A percentile compares a stretch with the other conserved stretches of the same genome.
These are phyloP conservation scores for Yamadazyma atmosphaerica DNA, from an alignment of 1,139 yeast species.

Conservation along the genomic window DNA sequence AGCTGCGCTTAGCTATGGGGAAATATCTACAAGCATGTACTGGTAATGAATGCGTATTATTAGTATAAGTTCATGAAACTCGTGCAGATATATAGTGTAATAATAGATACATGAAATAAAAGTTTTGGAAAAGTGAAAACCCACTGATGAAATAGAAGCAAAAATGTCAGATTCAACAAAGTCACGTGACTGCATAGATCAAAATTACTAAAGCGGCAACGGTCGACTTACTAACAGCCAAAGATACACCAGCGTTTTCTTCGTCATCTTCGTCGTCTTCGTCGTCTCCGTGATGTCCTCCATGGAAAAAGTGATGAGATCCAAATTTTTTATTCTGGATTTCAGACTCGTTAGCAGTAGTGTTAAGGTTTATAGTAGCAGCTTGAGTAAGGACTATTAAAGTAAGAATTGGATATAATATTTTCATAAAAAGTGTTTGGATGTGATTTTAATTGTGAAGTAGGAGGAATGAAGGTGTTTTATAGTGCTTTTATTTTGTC, in stretches of 20 bases:
- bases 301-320: not conserved
- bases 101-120: not conserved
- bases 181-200: not conserved
- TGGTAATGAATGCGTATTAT: too few species aligned
- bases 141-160: too few species aligned
- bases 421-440: not conserved
- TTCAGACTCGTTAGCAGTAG: not conserved
- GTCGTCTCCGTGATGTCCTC: conserved; percentile 2
- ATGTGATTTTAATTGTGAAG: too few species aligned
- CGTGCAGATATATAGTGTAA: not conserved
- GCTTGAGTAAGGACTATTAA: not conserved
- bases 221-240: not conserved
- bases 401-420: not conserved
- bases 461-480: too few species aligned
- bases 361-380: not conserved
- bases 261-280: not conserved
- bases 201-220: not conserved
- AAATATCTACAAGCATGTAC: too few species aligned
- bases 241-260: not conserved
- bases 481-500: too few species aligned
- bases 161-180: not conserved
- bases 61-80: not conserved
- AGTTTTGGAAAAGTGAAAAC: too few species aligned
- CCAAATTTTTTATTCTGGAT: not conserved
- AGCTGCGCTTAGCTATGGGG: not conserved